Evolutionary conservation across 2,329 filamentous ascomycete species (phyloP), one percentile per base, ranked within the genome.

Genomic region (Fusarium liriodendri): DNA sequence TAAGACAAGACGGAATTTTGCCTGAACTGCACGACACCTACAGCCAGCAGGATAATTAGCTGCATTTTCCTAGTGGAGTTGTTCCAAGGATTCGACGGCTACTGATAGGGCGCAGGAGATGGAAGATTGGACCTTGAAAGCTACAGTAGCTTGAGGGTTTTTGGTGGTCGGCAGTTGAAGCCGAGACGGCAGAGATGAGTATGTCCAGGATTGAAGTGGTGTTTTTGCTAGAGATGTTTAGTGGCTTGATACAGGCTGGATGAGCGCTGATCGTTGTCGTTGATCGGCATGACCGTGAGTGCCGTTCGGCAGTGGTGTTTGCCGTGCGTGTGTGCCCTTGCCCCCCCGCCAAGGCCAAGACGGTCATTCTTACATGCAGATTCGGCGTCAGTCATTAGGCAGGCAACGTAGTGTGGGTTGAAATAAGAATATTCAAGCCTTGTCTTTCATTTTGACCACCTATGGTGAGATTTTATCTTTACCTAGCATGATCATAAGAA

Each of bases 261-360:
- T 47, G 42, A 47, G 42, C 42, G 42, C 42, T 58, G 55, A 22
- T 13, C 22, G 55, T 29, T 40, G 11, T 38, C 22, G 29, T 35
- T 32, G 55, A 37, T 38, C 55, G 33, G 33, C 55, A 22, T n/a
- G 55, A n/a, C 22, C 35, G 57, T 37, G 37, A 42, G 37, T 60
- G 57, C 57, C 57, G 57, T 60, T 42, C 57, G 57, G 57, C 18
- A 60, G 37, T 60, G 57, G 37, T 60, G 37, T 29, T 60, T 60
- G 47, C 57, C 57, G 35, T 29, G 22, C 57, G 35, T 29, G 22
- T 35, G 22, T 40, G 22, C 22, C 47, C 16, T 60, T 32, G 37
- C 57, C 57, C 25, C 25, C 25, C 57, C 57, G 37, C 55, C 27
- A 47, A 55, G 27, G 37, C 55, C 27, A 47, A 55, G 27, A 27